phyloP scores from a whole-genome alignment of 176 grass and related monocot genomes.

The Oryza australiensis region DNA sequence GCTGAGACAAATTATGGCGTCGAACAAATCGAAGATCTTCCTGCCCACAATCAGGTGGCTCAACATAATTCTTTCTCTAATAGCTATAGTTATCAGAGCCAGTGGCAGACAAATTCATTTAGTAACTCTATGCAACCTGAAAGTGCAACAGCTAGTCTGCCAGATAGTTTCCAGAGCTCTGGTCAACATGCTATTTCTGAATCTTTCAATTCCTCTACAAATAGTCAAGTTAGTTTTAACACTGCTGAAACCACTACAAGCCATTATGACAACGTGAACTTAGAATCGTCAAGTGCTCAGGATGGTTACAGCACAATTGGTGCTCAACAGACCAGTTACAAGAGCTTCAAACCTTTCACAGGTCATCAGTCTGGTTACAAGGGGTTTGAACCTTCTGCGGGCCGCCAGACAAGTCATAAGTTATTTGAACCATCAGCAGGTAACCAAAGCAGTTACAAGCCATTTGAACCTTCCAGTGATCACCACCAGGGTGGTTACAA shows the following conservation, averaged over 20 bases:
- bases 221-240: slow-evolving; percentile 39
- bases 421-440: slow-evolving; percentile 14
- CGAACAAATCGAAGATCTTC: slow-evolving; percentile 14
- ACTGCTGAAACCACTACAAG: slow-evolving; percentile 27
- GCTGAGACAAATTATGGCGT: slow-evolving; percentile 1
- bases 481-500: slow-evolving; percentile 5
- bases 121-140: slow-evolving; percentile 44
- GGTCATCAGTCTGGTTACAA: slow-evolving; percentile 40
- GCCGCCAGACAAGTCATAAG: slow-evolving; percentile 35
- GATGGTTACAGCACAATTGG: slow-evolving; percentile 39
- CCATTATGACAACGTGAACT: slow-evolving; percentile 30
- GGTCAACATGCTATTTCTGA: slow-evolving; percentile 23
- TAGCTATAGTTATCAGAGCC: slow-evolving; percentile 46
- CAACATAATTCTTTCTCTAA: slow-evolving; percentile 39
- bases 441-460: slow-evolving; percentile 13
- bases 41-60: slow-evolving; percentile 26
- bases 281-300: slow-evolving; percentile 36
- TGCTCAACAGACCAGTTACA: slow-evolving; percentile 42
- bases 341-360: slow-evolving; percentile 29
- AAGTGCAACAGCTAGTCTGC: slow-evolving; percentile 38
- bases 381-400: slow-evolving; percentile 34
- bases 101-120: slow-evolving; percentile 48
- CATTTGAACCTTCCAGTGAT: slow-evolving; percentile 19
- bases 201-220: slow-evolving; percentile 17
- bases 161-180: slow-evolving; percentile 48